Evolutionary conservation across 176 grass and related monocot genomes (phyloP), one percentile per base, ranked within the genome.

Genomic region (Elymus sibiricus): DNA sequence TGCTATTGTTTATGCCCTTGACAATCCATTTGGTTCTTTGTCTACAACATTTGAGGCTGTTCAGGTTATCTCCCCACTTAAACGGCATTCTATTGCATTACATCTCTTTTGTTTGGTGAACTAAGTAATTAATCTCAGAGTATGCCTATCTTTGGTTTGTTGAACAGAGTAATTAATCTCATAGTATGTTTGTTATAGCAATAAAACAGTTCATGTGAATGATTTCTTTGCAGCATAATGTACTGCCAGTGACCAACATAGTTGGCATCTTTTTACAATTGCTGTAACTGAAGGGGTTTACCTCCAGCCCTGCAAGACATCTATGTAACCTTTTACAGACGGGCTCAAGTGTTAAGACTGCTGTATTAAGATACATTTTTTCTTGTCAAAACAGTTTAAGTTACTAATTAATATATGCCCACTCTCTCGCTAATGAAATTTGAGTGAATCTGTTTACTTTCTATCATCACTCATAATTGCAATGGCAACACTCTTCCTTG

Each of bases 21-120:
- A 98, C 51, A 98, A 98, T 88, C 91, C 87, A 66, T 98, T 98
- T 77, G 87, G 91, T 88, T 98, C 93, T 25, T 79, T 95, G 58
- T 95, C 93, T 24, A 91, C 84, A 38, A 95, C 95, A 89, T 94
- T 88, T 79, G 95, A 95, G 85, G 95, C 91, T 82, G 85, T 15
- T 82, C 93, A 98, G 95, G 93, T 98, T 82, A 65, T 77, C 75
- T 59, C 19, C 65, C 42, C 43, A 38, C 46, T 34, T 26, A 70
- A 80, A 78, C 39, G 29, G 12, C 13, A 16, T 5, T 68, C 35
- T 61, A 10, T 8, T 70, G 64, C 17, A 60, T 35, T 84, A 26
- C 16, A 15, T 69, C 19, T 63, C 6, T 56, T 15, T 81, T 27
- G 22, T 46, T 73, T 78, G 32, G 55, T 61, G 34, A 61, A 74